These are phyloP conservation scores for Ceratocystis cacaofunesta DNA, from an alignment of 2,329 filamentous ascomycete genomes.

Conservation along the genomic window DNA sequence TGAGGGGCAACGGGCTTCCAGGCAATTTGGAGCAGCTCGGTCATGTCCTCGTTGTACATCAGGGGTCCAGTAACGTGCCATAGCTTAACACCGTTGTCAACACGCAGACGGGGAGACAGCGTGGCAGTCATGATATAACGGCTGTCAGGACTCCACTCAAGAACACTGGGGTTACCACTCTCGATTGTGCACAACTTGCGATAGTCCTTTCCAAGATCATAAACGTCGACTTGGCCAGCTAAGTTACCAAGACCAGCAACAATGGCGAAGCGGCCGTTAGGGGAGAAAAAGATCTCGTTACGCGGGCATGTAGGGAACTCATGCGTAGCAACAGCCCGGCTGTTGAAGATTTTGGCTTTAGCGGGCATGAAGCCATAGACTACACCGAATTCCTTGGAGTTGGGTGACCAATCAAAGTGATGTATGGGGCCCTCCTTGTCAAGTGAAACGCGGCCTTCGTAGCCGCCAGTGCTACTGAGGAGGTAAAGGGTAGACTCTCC, in stretches of 20 bases:
- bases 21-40: slow-evolving; percentile 76
- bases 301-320: slow-evolving; percentile 75
- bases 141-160: slow-evolving; percentile 93
- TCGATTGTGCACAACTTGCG: slow-evolving; percentile 86
- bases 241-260: slow-evolving; percentile 96
- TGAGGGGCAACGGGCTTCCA: slow-evolving; percentile 66
- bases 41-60: slow-evolving; percentile 93
- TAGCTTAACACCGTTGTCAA: slow-evolving; percentile 90
- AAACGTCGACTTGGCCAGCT: slow-evolving; percentile 93
- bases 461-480: slow-evolving; percentile 75
- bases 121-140: slow-evolving; percentile 95
- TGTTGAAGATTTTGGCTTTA: slow-evolving; percentile 96
- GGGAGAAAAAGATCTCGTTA: slow-evolving; percentile 92
- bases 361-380: slow-evolving; percentile 99
- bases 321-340: slow-evolving; percentile 66
- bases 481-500: slow-evolving; percentile 96
- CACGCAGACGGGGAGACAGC: slow-evolving; percentile 82
- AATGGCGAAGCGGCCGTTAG: slow-evolving; percentile 79
- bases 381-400: slow-evolving; percentile 93
- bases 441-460: slow-evolving; percentile 79
- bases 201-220: slow-evolving; percentile 82
- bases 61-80: slow-evolving; percentile 82
- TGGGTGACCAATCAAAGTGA: slow-evolving; percentile 96
- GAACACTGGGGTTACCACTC: slow-evolving; percentile 88
- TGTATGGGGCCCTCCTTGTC: slow-evolving; percentile 98